Base-by-base conservation (phyloP, 2,329 filamentous ascomycete species). In the Aspergillus ochraceus region DNA sequence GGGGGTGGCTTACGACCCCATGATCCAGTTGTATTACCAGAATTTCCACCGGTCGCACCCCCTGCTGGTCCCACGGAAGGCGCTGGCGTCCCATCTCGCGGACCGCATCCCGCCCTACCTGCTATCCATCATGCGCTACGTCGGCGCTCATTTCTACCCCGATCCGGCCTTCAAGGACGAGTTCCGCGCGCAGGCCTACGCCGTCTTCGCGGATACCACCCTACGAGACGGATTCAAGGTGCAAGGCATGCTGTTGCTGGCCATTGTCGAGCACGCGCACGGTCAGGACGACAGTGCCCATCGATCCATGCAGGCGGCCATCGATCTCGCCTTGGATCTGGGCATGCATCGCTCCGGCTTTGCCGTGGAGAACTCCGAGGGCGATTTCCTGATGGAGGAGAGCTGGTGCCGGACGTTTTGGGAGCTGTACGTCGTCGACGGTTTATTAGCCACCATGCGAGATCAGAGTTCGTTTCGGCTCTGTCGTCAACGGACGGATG, bases 381-480 rank as follows among this genome's bases (percentile, higher is more conserved):
- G 90, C 0, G 84, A 87, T 54, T 78, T 84, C 0, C 78, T 90
- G 1, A 68, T 93, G 6, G 90, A 93, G 71, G 92, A 96, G 74
- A 90, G 89, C 73, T 92, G 90, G 87, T 84, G 91, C 14, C 81
- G 92, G 60, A 96, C 91, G 0, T 96, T 91, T 90, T 96, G 92
- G 92, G 90, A 84, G 66, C 68, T 89, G 47, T 92, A 88, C 70
- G 83, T 90, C 12, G 84, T 90, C 12, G 90, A 94, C 69, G 90
- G 88, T 51, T 88, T 94, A 82, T 83, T 94, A 63, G 89, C 90
- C 4, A 90, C 90, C 4, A 86, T 94, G 60, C 19, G 64, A 9
- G 61, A 66, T 12, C 60, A 66, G 50, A 61, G 30, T 47, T 52
- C 58, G 14, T 63, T 66, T 45, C 52, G 53, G 14, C 54, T 70